phyloP scores from a whole-genome alignment of 257 asterid genomes.

The Ilex asprella region DNA sequence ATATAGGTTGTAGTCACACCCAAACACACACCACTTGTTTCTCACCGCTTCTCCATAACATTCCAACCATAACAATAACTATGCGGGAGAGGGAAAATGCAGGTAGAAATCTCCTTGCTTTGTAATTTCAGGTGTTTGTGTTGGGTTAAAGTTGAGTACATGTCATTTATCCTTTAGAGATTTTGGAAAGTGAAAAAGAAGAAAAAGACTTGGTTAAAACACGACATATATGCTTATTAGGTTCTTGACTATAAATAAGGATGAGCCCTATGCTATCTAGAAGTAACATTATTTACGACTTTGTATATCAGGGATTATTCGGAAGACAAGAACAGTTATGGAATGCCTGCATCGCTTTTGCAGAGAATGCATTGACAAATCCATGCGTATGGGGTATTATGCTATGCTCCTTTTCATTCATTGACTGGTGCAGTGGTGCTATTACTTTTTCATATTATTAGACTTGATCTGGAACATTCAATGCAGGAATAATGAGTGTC shows the following conservation, averaged over 20 bases:
- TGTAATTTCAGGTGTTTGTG: too few species aligned
- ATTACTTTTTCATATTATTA: slow-evolving; percentile 10
- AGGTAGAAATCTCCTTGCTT: too few species aligned
- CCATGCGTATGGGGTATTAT: slow-evolving; percentile 93
- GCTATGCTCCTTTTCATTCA: slow-evolving; percentile 13
- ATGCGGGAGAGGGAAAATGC: too few species aligned
- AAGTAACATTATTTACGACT: slow-evolving; percentile 16
- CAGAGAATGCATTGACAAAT: slow-evolving; percentile 98
- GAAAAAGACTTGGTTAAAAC: too few species aligned
- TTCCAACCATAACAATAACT: too few species aligned
- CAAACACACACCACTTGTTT: too few species aligned
- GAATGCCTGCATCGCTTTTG: slow-evolving; percentile 99
- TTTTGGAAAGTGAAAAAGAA: too few species aligned
- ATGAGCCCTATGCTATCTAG: background rate
- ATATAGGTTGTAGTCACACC: too few species aligned
- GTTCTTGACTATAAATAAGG: too few species aligned
- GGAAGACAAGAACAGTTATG: slow-evolving; percentile 99
- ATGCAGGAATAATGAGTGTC: slow-evolving; percentile 94
- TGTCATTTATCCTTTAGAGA: slow-evolving; percentile 28
- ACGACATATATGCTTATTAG: too few species aligned
- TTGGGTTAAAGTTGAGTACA: too few species aligned
- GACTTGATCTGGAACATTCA: slow-evolving; percentile 14
- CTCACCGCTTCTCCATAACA: too few species aligned
- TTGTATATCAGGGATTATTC: slow-evolving; percentile 63
- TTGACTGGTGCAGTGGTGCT: slow-evolving; percentile 1